Conservation (phyloP, 768 basidiomycete species). For the Russula dissimulans region DNA sequence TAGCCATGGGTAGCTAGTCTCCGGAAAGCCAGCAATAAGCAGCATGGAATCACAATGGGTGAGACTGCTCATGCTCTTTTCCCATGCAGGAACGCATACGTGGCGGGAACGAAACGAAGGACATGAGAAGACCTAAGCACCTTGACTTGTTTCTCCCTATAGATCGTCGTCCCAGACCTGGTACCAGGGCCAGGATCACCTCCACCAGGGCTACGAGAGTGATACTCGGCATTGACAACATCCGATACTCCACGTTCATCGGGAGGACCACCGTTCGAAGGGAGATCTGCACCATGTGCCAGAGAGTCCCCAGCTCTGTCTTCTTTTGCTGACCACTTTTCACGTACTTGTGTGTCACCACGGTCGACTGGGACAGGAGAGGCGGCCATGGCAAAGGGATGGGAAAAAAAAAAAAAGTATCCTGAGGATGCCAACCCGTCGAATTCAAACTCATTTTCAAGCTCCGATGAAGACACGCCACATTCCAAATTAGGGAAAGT, state of each 20-base stretch:
- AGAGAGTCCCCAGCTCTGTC: slow-evolving; percentile 18
- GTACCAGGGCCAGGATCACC: slow-evolving; percentile 14
- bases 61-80: slow-evolving; percentile 11
- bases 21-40: slow-evolving; percentile 19
- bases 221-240: slow-evolving; percentile 15
- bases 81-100: slow-evolving; percentile 24
- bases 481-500: not conserved
- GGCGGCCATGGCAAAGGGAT: slow-evolving; percentile 19
- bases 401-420: slow-evolving; percentile 9
- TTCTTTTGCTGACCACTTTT: slow-evolving; percentile 21
- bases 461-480: slow-evolving; percentile 20
- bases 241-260: slow-evolving; percentile 19
- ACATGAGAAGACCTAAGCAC: slow-evolving; percentile 68
- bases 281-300: slow-evolving; percentile 19
- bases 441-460: slow-evolving; percentile 15
- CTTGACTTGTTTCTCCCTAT: slow-evolving; percentile 74
- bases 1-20: slow-evolving; percentile 25
- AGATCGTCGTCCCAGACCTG: slow-evolving; percentile 18
- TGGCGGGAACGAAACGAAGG: slow-evolving; percentile 16
- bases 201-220: slow-evolving; percentile 16
- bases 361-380: slow-evolving; percentile 20
- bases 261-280: slow-evolving; percentile 18
- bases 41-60: slow-evolving; percentile 22
- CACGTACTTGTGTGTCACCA: slow-evolving; percentile 14
- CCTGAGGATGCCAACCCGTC: not conserved